Conservation (phyloP, 1,284 basidiomycete genomes). For the Entoloma clypeatum region DNA sequence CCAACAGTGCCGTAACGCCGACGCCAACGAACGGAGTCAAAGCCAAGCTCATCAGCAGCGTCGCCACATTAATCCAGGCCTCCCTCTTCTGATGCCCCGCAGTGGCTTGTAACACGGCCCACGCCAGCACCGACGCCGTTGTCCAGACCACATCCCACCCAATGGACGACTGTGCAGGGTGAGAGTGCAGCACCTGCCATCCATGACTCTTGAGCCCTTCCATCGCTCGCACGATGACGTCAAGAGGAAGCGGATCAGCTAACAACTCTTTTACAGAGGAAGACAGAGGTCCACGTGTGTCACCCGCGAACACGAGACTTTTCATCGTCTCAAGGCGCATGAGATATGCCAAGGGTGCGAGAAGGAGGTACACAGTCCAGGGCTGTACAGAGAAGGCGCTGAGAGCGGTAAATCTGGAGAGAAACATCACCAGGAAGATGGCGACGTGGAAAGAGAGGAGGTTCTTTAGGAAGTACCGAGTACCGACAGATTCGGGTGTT, state of each 20-base stretch:
- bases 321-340: no score
- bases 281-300: no score
- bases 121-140: slow-evolving; percentile 37
- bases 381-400: slow-evolving; percentile 5
- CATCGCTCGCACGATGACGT: slow-evolving; percentile 1
- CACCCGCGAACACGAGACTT: no score
- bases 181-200: slow-evolving; percentile 41
- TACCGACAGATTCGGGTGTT: no score
- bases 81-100: no score
- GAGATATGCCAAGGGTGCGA: no score
- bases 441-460: background rate
- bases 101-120: no score
- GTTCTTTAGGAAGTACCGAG: no score
- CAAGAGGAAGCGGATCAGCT: background rate
- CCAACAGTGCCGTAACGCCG: no score
- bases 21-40: no score
- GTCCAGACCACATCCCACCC: slow-evolving; percentile 66
- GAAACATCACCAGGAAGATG: slow-evolving; percentile 20
- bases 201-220: slow-evolving; percentile 24
- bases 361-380: background rate
- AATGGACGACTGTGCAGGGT: slow-evolving; percentile 65
- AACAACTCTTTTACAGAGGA: slow-evolving; percentile 1
- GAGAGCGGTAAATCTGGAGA: slow-evolving; percentile 13
- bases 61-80: no score
- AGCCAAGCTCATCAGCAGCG: no score